phyloP scores from a whole-genome alignment of 2,329 filamentous ascomycete genomes.

The Hypomyces perniciosus region DNA sequence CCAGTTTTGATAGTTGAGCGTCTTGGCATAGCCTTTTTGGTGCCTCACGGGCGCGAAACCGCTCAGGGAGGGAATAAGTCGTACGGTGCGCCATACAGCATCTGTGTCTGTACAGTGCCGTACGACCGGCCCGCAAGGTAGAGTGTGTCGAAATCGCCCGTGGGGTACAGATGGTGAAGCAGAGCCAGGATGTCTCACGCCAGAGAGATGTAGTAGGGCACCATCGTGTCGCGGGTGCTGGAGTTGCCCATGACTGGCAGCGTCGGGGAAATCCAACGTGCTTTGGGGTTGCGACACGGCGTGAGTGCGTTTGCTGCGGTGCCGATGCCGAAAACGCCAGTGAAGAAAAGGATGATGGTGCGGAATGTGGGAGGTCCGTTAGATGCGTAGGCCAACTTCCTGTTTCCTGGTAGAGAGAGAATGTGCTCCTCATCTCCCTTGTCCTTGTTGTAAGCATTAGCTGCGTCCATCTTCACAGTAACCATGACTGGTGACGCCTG shows the following conservation, averaged over 20 bases:
- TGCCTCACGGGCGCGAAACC: slow-evolving; percentile 18
- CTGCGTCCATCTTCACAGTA: too few relatives aligned
- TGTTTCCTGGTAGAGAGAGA: slow-evolving; percentile 8
- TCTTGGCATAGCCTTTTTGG: slow-evolving; percentile 13
- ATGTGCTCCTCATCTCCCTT: too few relatives aligned
- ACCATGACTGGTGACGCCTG: too few relatives aligned
- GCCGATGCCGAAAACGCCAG: slow-evolving; percentile 18
- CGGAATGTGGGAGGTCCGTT: slow-evolving; percentile 16
- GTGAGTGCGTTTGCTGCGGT: slow-evolving; percentile 12
- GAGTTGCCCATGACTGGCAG: too few relatives aligned
- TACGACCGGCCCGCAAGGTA: slow-evolving; percentile 19
- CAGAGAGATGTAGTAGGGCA: too few relatives aligned
- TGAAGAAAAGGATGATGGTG: slow-evolving; percentile 18
- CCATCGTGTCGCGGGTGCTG: too few relatives aligned
- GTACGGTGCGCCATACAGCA: slow-evolving; percentile 19
- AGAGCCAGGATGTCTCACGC: too few relatives aligned
- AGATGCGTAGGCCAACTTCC: slow-evolving; percentile 19
- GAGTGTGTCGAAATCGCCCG: slow-evolving; percentile 11
- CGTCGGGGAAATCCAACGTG: too few relatives aligned
- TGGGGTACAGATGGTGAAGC: too few relatives aligned
- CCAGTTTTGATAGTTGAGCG: slow-evolving; percentile 17
- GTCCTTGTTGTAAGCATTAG: too few relatives aligned
- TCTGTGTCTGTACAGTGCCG: slow-evolving; percentile 19
- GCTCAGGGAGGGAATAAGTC: slow-evolving; percentile 16
- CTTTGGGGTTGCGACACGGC: too few relatives aligned